These are phyloP conservation scores for Auriculariales sp. DNA, from an alignment of 768 basidiomycete genomes.

Conservation along the genomic window DNA sequence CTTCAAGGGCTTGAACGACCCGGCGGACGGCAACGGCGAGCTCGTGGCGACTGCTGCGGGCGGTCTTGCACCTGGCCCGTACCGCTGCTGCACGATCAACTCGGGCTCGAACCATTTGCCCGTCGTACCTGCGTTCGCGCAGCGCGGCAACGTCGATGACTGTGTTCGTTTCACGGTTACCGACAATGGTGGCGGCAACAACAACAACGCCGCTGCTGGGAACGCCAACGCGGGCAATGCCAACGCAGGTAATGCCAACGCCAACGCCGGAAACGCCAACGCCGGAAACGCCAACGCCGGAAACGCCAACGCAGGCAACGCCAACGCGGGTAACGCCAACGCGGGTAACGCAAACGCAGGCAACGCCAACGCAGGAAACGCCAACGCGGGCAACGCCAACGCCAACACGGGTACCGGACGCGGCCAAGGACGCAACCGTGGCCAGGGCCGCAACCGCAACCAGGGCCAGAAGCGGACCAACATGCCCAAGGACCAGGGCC, in stretches of 20 bases:
- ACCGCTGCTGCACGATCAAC: conserved; percentile 45
- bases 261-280: neutral
- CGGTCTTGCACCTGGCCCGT: conserved; percentile 43
- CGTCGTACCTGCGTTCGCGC: conserved; percentile 40
- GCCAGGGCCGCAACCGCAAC: too few species aligned
- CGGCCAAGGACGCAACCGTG: too few species aligned
- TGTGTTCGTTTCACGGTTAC: conserved; percentile 24
- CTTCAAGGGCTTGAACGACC: conserved; percentile 24
- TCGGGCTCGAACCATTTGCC: conserved; percentile 44
- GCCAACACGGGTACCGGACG: too few species aligned
- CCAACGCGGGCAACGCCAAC: too few species aligned
- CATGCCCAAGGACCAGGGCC: too few species aligned
- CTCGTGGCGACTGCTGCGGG: conserved; percentile 34
- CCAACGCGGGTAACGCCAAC: too few species aligned
- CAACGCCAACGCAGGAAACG: too few species aligned
- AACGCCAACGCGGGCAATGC: neutral
- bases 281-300: neutral
- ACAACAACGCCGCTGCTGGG: neutral
- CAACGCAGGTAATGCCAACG: neutral
- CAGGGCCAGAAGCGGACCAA: too few species aligned
- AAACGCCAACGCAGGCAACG: too few species aligned
- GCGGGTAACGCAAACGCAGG: too few species aligned
- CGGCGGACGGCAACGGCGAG: conserved; percentile 19
- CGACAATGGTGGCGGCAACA: neutral
- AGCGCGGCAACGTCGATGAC: conserved; percentile 48